Base-by-base conservation (phyloP, 306 rosid genomes). In the Potentilla sterilis region DNA sequence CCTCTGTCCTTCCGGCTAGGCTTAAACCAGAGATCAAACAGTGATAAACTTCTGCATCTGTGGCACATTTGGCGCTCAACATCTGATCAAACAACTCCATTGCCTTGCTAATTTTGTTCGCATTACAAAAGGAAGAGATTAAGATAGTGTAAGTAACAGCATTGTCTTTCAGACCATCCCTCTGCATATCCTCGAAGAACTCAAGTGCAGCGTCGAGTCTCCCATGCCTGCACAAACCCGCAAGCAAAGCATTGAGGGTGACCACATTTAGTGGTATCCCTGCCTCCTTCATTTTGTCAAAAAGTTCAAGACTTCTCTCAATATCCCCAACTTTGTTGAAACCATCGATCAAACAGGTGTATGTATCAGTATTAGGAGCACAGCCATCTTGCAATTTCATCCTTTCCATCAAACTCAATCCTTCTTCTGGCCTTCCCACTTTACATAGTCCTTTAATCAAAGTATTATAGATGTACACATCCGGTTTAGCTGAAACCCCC, bases 351-450 rank as follows among this genome's bases (percentile, higher is more conserved):
- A 93, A 85, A 84, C 91, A 87, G 79, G 88, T 91, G 83, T 84
- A 93, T 10, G 97, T 89, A 48, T 83, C 80, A 0, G 85, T 70
- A 70, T 82, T 85, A 7, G 94, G 97, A 24, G 75, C 81, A 72
- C 78, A 81, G 18, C 64, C 77, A 14, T 68, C 46, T 42, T 78
- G 70, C 6, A 40, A 81, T 86, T 83, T 85, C 97, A 94, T 94
- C 79, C 73, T 80, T 78, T 88, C 85, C 87, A 91, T 81, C 87
- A 93, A 75, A 38, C 43, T 75, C 82, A 86, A 59, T 40, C 92
- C 89, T 59, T 93, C 92, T 72, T 93, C 97, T 44, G 84, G 96
- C 86, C 90, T 88, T 65, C 97, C 97, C 57, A 87, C 96, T 82
- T 89, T 91, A 81, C 93, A 91, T 21, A 91, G 96, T 51, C 96